These are phyloP conservation scores for Pestalotiopsis fici DNA, from an alignment of 2,329 filamentous ascomycete species.

Conservation along the genomic window DNA sequence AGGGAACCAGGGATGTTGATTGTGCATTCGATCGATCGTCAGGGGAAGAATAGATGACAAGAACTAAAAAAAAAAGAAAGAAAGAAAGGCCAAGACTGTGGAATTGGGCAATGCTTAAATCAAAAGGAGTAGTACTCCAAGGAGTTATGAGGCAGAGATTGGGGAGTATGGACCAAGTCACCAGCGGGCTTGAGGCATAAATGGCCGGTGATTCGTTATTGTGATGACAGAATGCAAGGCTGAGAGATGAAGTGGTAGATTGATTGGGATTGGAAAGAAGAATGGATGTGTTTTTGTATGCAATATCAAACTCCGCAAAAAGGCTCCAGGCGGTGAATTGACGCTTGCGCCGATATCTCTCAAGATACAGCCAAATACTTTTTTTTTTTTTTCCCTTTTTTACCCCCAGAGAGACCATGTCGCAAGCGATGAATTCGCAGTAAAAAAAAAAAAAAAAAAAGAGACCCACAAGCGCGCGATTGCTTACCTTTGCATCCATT, in stretches of 20 bases:
- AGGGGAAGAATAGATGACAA: not conserved
- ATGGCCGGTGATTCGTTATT: not conserved
- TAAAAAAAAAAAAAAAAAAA: not conserved
- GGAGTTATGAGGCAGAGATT: not conserved
- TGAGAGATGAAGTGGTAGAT: not conserved
- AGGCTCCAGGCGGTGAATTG: not conserved
- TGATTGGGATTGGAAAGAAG: not conserved
- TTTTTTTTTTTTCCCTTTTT: too few species aligned
- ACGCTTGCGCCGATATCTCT: not conserved
- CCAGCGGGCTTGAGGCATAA: not conserved
- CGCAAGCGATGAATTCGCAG: not conserved
- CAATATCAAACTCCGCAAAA: not conserved
- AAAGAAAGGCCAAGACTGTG: not conserved
- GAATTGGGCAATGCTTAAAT: not conserved
- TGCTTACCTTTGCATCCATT: constrained; percentile 4
- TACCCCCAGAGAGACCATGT: not conserved
- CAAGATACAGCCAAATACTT: not conserved
- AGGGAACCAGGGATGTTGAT: not conserved
- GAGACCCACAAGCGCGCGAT: not conserved
- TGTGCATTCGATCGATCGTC: not conserved
- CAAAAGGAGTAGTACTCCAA: not conserved
- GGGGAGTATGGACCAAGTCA: not conserved
- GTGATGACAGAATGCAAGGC: not conserved
- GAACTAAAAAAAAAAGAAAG: not conserved
- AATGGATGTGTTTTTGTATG: not conserved